These are phyloP conservation scores for Fusarium annulatum DNA, from an alignment of 2,329 filamentous ascomycete species.

Conservation along the genomic window DNA sequence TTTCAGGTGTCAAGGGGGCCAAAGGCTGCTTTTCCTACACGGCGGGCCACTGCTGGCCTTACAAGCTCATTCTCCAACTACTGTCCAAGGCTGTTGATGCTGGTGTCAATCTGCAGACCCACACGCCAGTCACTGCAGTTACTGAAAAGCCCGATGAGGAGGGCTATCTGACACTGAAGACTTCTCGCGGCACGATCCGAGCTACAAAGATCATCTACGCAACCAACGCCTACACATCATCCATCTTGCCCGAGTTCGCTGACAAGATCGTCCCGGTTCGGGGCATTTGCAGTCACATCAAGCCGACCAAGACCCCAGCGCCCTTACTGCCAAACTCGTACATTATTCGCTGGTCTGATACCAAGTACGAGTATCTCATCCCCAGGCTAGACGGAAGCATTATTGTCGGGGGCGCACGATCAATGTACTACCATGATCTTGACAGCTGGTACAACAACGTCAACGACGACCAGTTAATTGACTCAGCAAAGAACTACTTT, in stretches of 20 bases:
- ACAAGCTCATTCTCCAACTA: background rate
- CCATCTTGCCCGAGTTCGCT: background rate
- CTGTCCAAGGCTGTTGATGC: background rate
- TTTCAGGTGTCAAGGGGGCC: background rate
- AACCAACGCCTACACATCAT: background rate
- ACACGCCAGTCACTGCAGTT: background rate
- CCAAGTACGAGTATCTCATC: conserved; percentile 1
- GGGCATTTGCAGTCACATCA: conserved; percentile 5
- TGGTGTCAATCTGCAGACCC: background rate
- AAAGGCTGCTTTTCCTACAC: conserved; percentile 3
- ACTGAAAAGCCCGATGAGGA: background rate
- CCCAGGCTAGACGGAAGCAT: background rate
- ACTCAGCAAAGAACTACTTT: conserved; percentile 49
- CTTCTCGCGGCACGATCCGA: background rate
- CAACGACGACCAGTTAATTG: background rate
- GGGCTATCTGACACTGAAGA: background rate
- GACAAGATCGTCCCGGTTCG: background rate
- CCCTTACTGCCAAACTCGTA: background rate
- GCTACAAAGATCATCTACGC: background rate
- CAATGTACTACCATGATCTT: background rate
- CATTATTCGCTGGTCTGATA: conserved; percentile 5
- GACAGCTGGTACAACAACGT: background rate
- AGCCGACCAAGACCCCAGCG: background rate
- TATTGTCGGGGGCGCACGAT: background rate
- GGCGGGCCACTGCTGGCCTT: background rate